Percentiles rank a stretch among this genome's conserved stretches.
These are phyloP conservation scores for Talaromyces sp. DNA, from an alignment of 2,329 filamentous ascomycete genomes.

Conservation along the genomic window DNA sequence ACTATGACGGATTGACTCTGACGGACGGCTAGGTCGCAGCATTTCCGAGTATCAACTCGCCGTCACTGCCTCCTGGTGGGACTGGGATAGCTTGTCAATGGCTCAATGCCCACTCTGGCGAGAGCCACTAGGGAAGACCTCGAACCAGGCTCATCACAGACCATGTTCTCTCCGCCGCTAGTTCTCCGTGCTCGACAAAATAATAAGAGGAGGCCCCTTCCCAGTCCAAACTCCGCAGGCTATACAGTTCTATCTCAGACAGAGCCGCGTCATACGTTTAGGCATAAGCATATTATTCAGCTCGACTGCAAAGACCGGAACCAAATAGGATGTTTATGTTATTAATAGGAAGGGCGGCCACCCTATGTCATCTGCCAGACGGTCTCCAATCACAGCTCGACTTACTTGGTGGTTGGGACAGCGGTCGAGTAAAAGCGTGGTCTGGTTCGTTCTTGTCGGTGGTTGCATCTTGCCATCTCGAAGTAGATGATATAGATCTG, in stretches of 20 bases:
- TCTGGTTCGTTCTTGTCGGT: constrained; percentile 3
- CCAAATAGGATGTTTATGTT: not conserved
- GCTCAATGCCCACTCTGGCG: not conserved
- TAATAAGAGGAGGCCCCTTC: not conserved
- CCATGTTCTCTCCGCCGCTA: not conserved
- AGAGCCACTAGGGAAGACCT: constrained; percentile 1
- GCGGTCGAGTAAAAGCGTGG: not conserved
- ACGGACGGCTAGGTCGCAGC: not conserved
- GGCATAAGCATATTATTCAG: constrained; percentile 6
- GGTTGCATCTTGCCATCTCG: not conserved
- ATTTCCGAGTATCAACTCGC: not conserved
- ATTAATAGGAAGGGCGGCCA: constrained; percentile 4
- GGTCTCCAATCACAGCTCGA: constrained; percentile 5
- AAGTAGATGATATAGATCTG: not conserved
- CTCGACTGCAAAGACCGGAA: not conserved
- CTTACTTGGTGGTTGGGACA: not conserved
- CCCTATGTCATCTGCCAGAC: not conserved
- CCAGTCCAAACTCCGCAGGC: not conserved
- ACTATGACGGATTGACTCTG: not conserved
- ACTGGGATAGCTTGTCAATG: constrained; percentile 1
- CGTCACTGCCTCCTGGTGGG: constrained; percentile 3
- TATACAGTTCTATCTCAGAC: not conserved
- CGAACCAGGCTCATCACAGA: constrained; percentile 1
- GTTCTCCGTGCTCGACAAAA: not conserved
- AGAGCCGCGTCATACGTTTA: constrained; percentile 8